Conservation (phyloP, 164 flowering plant species). For the Macadamia tetraphylla region DNA sequence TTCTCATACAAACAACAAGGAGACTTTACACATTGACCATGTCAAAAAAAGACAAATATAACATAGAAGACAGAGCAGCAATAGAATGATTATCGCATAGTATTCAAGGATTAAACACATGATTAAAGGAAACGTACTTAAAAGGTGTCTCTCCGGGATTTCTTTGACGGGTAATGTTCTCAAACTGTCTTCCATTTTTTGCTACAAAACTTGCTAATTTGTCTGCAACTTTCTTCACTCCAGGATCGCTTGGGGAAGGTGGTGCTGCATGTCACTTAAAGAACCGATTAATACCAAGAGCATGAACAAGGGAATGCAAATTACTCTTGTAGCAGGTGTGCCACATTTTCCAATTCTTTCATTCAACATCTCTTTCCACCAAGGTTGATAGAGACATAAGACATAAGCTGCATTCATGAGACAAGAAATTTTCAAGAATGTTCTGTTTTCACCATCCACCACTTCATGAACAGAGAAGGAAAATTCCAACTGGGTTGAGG, state of each 20-base stretch:
- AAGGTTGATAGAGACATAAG: slow-evolving; percentile 57
- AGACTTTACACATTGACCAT: too few species aligned
- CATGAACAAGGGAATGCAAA: slow-evolving; percentile 94
- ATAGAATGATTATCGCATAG: too few species aligned
- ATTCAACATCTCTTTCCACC: slow-evolving; percentile 85
- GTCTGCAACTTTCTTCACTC: slow-evolving; percentile 95
- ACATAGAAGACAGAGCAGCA: background rate
- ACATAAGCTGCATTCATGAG: slow-evolving; percentile 88
- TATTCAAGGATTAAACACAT: background rate
- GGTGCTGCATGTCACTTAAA: slow-evolving; percentile 99
- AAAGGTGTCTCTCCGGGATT: slow-evolving; percentile 98
- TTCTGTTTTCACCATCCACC: slow-evolving; percentile 37
- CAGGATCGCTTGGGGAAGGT: slow-evolving; percentile 77
- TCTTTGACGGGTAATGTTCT: slow-evolving; percentile 77
- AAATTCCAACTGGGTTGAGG: slow-evolving; percentile 8
- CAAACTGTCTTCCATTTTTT: slow-evolving; percentile 93
- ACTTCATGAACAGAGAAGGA: slow-evolving; percentile 25
- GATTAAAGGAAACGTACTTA: slow-evolving; percentile 47
- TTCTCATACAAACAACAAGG: too few species aligned
- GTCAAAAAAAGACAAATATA: too few species aligned
- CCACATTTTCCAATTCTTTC: slow-evolving; percentile 77
- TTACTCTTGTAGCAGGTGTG: slow-evolving; percentile 85
- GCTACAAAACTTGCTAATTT: slow-evolving; percentile 98
- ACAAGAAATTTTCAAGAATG: slow-evolving; percentile 70
- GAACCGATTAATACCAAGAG: slow-evolving; percentile 97